These are phyloP conservation scores for Arthrobotrys sinensis DNA, from an alignment of 2,329 filamentous ascomycete species.

Conservation along the genomic window DNA sequence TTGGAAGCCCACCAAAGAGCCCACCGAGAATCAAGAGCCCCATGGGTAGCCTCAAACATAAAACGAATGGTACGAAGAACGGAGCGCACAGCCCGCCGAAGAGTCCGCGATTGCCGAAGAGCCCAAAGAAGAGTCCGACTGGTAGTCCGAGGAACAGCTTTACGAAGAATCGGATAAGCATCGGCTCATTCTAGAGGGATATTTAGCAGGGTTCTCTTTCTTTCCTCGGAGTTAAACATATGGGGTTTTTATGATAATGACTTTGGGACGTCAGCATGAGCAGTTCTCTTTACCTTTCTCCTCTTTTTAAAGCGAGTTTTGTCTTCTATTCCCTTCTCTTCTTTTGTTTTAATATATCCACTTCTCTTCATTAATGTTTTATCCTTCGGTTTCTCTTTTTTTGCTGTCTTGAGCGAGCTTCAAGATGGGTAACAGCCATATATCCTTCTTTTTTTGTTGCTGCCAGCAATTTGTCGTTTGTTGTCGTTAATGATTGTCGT, in stretches of 20 bases:
- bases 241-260: constrained; percentile 1
- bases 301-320: constrained; percentile 6
- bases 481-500: neutral
- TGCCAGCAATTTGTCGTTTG: constrained; percentile 7
- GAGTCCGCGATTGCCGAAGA: constrained; percentile 43
- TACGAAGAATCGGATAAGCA: constrained; percentile 51
- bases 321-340: constrained; percentile 13
- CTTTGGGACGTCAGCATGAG: neutral
- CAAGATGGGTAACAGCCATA: neutral
- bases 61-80: constrained; percentile 36
- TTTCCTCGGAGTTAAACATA: constrained; percentile 5
- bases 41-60: constrained; percentile 42
- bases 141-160: constrained; percentile 49
- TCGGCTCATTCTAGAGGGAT: constrained; percentile 35
- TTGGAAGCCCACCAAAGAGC: constrained; percentile 55
- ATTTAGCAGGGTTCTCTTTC: constrained; percentile 9
- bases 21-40: constrained; percentile 58
- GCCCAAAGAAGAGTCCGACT: constrained; percentile 39
- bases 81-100: constrained; percentile 37
- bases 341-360: constrained; percentile 21
- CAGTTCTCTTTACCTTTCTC: neutral
- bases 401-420: constrained; percentile 12
- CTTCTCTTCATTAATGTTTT: neutral
- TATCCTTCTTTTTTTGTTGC: neutral
- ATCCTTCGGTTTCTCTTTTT: neutral